Conservation (phyloP, 202 grass and related monocot genomes). For the Miscanthus sacchariflorus region DNA sequence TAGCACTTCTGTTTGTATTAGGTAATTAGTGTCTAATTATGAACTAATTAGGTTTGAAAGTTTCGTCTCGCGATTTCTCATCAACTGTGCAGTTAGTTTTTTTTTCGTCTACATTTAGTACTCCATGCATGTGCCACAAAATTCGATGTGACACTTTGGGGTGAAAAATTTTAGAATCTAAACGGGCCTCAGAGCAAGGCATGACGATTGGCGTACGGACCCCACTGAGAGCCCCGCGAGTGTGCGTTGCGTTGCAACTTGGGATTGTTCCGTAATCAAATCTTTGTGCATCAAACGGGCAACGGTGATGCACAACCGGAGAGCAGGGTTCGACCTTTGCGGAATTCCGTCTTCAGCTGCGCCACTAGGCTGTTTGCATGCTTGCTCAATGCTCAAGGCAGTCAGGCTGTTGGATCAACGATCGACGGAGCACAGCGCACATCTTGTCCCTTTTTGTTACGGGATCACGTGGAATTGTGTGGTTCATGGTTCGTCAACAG, state of each 20-base stretch:
- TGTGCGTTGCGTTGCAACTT: too few species aligned
- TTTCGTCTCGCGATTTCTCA: too few species aligned
- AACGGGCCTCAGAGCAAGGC: background rate
- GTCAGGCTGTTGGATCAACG: background rate
- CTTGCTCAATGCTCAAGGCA: background rate
- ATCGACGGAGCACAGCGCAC: background rate
- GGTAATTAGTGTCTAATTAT: too few species aligned
- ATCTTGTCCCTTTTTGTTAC: background rate
- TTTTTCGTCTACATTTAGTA: too few species aligned
- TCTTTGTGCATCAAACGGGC: background rate
- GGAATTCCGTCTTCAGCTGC: background rate
- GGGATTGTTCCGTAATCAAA: background rate
- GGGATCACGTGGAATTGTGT: background rate
- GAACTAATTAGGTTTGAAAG: too few species aligned
- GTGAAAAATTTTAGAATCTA: too few species aligned
- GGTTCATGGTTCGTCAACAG: background rate
- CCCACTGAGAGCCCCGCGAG: too few species aligned
- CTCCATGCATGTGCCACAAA: too few species aligned
- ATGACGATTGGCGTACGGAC: too few species aligned
- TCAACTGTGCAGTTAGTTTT: too few species aligned
- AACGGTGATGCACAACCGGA: background rate
- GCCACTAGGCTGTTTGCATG: background rate
- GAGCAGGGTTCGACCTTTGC: background rate
- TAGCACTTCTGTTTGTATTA: too few species aligned
- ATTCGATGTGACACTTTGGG: too few species aligned